Evolutionary conservation across 345 rosid species (phyloP).

Genomic region (Eucalyptus cloeziana): DNA sequence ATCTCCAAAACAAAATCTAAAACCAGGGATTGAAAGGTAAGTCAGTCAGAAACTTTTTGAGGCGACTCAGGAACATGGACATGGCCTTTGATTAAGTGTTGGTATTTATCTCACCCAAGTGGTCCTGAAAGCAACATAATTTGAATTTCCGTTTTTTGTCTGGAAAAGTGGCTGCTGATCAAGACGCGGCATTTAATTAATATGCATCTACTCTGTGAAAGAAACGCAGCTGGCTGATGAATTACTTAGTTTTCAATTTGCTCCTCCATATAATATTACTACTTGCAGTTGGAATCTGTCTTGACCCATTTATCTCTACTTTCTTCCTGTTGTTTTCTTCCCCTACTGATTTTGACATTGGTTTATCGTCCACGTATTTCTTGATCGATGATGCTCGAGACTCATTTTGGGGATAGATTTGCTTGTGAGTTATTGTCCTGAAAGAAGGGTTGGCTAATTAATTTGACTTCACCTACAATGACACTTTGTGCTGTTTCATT

Average conservation of each 20-base stretch:
- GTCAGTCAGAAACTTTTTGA: not conserved
- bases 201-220: not conserved
- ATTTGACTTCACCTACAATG: not conserved
- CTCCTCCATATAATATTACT: not conserved
- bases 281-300: constrained; percentile 86
- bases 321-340: constrained; percentile 11
- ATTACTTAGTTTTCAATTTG: not conserved
- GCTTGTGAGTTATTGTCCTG: constrained; percentile 72
- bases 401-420: constrained; percentile 36
- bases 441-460: not conserved
- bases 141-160: not conserved
- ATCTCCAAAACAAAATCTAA: not conserved
- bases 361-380: constrained; percentile 28
- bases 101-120: not conserved
- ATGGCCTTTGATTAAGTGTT: not conserved
- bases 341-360: constrained; percentile 6
- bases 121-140: not conserved
- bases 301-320: constrained; percentile 69
- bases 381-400: constrained; percentile 37
- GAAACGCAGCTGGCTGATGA: not conserved
- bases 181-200: not conserved
- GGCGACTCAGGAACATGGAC: not conserved
- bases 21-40: not conserved
- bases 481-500: not conserved
- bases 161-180: not conserved